A percentile compares a stretch with the other conserved stretches of the same genome.
Evolutionary conservation across 805 yeast genomes (phyloP).

Genomic region (Barnettozyma pratensis): DNA sequence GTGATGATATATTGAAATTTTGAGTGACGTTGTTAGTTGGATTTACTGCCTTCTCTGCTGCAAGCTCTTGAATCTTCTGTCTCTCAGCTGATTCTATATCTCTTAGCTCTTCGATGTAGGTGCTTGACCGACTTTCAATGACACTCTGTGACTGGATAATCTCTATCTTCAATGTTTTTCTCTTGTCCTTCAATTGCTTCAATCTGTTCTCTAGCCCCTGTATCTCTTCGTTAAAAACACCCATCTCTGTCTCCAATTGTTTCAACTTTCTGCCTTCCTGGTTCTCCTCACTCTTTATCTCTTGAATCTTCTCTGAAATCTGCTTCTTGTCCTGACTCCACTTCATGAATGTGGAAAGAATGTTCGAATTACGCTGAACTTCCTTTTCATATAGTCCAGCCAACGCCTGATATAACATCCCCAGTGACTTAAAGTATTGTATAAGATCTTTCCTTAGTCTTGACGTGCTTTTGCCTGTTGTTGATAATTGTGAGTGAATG

Average conservation of each 20-base stretch:
- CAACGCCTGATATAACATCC: constrained; percentile 34
- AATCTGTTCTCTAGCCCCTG: constrained; percentile 30
- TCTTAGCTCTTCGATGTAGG: constrained; percentile 35
- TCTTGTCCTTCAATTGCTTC: constrained; percentile 28
- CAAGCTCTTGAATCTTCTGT: constrained; percentile 12
- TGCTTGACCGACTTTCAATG: constrained; percentile 41
- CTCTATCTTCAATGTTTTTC: constrained; percentile 30
- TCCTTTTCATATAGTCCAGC: constrained; percentile 38
- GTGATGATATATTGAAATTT: not conserved
- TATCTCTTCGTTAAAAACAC: constrained; percentile 34
- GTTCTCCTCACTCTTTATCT: constrained; percentile 33
- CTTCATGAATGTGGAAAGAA: constrained; percentile 27
- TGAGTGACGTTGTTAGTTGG: not conserved
- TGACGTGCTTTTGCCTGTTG: constrained; percentile 28
- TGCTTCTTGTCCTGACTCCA: constrained; percentile 36
- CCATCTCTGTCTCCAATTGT: constrained; percentile 28
- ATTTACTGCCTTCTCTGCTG: not conserved
- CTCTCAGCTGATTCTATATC: constrained; percentile 35
- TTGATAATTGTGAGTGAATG: constrained; percentile 25
- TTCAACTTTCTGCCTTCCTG: constrained; percentile 37
- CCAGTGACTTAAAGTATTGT: constrained; percentile 30
- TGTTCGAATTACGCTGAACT: constrained; percentile 20
- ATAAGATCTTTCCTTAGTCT: constrained; percentile 28
- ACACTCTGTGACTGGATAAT: constrained; percentile 41
- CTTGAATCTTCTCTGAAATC: constrained; percentile 29